A percentile compares a stretch with the other conserved stretches of the same genome.
These are phyloP conservation scores for Globisporangium alternatum DNA, from an alignment of 352 stramenopile species.

Conservation along the genomic window DNA sequence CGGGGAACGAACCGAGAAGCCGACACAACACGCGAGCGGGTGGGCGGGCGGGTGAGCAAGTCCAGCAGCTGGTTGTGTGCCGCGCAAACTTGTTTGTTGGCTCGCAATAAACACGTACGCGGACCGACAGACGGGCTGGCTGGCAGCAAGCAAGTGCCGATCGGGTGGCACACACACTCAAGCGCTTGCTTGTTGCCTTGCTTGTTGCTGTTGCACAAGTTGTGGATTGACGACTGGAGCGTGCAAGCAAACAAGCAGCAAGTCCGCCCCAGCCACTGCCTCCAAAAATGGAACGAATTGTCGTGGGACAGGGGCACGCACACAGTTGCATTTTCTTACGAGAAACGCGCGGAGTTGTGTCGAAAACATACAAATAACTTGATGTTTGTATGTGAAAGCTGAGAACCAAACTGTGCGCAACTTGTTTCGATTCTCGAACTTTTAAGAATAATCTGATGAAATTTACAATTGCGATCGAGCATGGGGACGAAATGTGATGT, in stretches of 20 bases:
- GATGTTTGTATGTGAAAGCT: not conserved
- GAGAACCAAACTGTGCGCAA: not conserved
- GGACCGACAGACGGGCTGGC: not conserved
- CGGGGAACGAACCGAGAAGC: not conserved
- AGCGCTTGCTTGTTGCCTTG: not conserved
- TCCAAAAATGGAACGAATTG: conserved; percentile 2
- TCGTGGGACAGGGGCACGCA: not conserved
- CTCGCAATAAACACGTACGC: not conserved
- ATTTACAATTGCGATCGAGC: too few relatives aligned
- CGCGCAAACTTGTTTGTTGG: not conserved
- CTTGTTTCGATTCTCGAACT: not conserved
- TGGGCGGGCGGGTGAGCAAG: not conserved
- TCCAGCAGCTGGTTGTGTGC: not conserved
- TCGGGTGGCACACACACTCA: not conserved
- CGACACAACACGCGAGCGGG: not conserved
- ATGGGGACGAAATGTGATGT: too few relatives aligned
- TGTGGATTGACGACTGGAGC: not conserved
- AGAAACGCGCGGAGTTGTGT: not conserved
- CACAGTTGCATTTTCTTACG: not conserved
- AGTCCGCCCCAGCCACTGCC: not conserved
- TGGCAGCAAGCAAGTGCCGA: not conserved
- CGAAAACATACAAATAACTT: not conserved
- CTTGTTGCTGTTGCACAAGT: not conserved
- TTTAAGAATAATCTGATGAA: not conserved
- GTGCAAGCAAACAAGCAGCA: not conserved